phyloP scores from a whole-genome alignment of 345 rosid genomes.

The Salix brachista region DNA sequence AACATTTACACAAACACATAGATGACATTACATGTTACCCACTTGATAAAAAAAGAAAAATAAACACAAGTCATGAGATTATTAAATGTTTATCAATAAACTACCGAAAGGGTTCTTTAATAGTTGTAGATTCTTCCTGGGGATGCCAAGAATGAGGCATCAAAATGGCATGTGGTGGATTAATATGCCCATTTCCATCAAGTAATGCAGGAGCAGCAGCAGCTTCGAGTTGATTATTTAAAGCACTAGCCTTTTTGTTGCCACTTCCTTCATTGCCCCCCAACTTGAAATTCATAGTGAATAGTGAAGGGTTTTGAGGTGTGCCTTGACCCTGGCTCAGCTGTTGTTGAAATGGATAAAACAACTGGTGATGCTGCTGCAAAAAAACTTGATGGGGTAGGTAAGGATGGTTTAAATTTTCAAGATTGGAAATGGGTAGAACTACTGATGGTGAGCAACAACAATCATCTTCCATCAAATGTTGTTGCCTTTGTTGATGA shows the following conservation, averaged over 20 bases:
- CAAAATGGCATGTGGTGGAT: conserved; percentile 9
- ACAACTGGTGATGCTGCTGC: too few relatives aligned
- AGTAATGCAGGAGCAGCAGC: conserved; percentile 8
- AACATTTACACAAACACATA: conserved; percentile 24
- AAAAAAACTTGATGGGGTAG: too few relatives aligned
- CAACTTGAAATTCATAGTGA: conserved; percentile 4
- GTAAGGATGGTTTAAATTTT: too few relatives aligned
- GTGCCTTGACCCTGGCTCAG: not conserved
- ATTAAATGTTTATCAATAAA: not conserved
- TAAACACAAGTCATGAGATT: conserved; percentile 10
- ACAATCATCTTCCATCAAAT: not conserved
- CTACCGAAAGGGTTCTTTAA: conserved; percentile 40
- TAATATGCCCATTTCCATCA: conserved; percentile 3
- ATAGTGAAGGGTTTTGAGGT: conserved; percentile 18
- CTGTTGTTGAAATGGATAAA: not conserved
- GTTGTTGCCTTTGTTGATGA: too few relatives aligned
- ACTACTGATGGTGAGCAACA: not conserved
- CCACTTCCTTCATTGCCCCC: not conserved
- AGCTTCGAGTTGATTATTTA: conserved; percentile 21
- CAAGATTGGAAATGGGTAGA: conserved; percentile 19
- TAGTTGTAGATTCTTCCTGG: conserved; percentile 28
- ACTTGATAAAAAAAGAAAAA: not conserved
- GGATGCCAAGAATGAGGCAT: conserved; percentile 31
- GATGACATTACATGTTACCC: not conserved
- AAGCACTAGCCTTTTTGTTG: conserved; percentile 8